These are phyloP conservation scores for Clarireedia monteithiana DNA, from an alignment of 2,329 filamentous ascomycete species.

Conservation along the genomic window DNA sequence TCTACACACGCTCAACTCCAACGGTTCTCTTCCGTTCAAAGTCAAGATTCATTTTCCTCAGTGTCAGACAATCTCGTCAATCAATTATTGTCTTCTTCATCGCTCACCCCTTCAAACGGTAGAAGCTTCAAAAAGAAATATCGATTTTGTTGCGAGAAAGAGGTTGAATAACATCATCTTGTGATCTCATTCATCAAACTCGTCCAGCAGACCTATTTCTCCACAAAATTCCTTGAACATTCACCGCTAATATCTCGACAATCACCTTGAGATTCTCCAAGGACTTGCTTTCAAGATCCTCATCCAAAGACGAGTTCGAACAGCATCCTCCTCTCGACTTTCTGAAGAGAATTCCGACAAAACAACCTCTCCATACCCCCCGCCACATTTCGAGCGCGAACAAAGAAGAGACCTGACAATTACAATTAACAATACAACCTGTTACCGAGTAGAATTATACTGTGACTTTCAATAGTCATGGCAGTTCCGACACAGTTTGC, in stretches of 20 bases:
- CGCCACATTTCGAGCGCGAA: slow-evolving; percentile 10
- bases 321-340: neutral
- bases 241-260: neutral
- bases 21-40: slow-evolving; percentile 15
- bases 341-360: slow-evolving; percentile 7
- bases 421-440: slow-evolving; percentile 17
- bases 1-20: slow-evolving; percentile 13
- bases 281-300: neutral
- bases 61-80: slow-evolving; percentile 15
- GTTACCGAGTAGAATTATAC: slow-evolving; percentile 19
- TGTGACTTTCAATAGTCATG: slow-evolving; percentile 92
- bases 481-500: slow-evolving; percentile 89
- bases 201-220: neutral
- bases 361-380: slow-evolving; percentile 5
- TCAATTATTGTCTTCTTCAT: slow-evolving; percentile 9
- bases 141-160: neutral
- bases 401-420: slow-evolving; percentile 15
- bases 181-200: neutral
- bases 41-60: slow-evolving; percentile 3
- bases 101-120: neutral
- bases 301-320: neutral
- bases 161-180: neutral
- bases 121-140: neutral
- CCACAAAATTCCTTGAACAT: neutral
- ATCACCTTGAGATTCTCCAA: neutral